phyloP scores from a whole-genome alignment of 768 basidiomycete genomes.

The Xerocomellus chrysenteron region DNA sequence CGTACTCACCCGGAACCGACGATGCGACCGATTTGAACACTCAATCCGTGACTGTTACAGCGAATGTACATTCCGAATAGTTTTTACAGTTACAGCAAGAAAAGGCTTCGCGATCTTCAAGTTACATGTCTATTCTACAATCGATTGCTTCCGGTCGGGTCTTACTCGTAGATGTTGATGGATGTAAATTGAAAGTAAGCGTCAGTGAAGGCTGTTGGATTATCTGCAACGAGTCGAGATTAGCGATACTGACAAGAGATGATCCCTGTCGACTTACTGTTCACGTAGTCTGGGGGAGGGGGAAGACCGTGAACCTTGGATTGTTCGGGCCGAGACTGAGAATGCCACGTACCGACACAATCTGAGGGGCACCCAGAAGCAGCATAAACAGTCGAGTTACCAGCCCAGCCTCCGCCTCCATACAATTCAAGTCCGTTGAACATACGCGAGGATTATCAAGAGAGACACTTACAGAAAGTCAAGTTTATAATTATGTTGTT shows the following conservation, averaged over 20 bases:
- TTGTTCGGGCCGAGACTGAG: background rate
- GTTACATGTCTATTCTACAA: background rate
- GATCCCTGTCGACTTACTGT: constrained; percentile 14
- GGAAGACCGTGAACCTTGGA: background rate
- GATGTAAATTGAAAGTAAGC: constrained; percentile 44
- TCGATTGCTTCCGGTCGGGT: background rate
- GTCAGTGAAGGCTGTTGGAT: constrained; percentile 40
- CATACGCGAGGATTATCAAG: no score
- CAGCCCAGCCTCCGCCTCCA: constrained; percentile 33
- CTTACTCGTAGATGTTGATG: constrained; percentile 38
- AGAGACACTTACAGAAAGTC: constrained; percentile 28
- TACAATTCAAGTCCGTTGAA: background rate
- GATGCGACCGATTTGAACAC: no score
- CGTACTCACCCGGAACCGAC: no score
- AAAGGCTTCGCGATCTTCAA: background rate
- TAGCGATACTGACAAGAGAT: background rate
- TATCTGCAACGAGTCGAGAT: constrained; percentile 18
- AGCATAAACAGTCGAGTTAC: constrained; percentile 24
- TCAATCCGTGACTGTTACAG: background rate
- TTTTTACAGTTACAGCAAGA: background rate
- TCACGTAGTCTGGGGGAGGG: constrained; percentile 25
- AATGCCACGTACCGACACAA: constrained; percentile 24
- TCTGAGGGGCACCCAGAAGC: constrained; percentile 32
- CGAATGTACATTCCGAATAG: no score
- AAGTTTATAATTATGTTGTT: constrained; percentile 37